phyloP scores from a whole-genome alignment of 176 grass and related monocot genomes.

The Bothriochloa decipiens region DNA sequence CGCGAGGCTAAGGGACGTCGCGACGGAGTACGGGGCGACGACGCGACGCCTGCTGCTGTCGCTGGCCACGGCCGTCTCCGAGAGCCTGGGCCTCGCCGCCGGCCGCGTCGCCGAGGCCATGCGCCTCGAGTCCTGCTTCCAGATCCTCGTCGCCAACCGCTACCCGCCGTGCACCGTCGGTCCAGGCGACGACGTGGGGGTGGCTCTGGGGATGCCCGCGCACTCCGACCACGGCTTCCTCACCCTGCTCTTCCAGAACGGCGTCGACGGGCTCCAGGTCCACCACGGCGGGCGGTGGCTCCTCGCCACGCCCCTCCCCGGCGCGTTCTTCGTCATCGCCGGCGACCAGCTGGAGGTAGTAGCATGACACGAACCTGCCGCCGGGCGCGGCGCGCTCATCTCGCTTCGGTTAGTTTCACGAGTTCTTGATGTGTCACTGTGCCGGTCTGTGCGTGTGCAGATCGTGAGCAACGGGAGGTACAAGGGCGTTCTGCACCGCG shows the following conservation, averaged over 20 bases:
- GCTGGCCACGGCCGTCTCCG: conserved; percentile 51
- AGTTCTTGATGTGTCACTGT: neutral
- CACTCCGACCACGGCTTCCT: conserved; percentile 84
- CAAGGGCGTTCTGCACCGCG: conserved; percentile 66
- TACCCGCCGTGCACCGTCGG: conserved; percentile 58
- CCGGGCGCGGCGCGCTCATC: no score
- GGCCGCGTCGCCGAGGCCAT: conserved; percentile 36
- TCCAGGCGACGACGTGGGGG: conserved; percentile 35
- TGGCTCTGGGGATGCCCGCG: conserved; percentile 25
- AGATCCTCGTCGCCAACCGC: conserved; percentile 60
- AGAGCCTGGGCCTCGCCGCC: conserved; percentile 66
- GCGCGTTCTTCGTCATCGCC: conserved; percentile 67
- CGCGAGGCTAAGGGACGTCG: conserved; percentile 34
- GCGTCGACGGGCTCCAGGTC: conserved; percentile 72
- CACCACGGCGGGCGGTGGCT: conserved; percentile 59
- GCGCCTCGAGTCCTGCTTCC: conserved; percentile 61
- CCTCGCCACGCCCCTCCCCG: conserved; percentile 57
- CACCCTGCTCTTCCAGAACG: conserved; percentile 76
- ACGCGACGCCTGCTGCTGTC: conserved; percentile 51
- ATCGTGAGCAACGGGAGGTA: conserved; percentile 88
- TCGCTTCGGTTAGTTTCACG: neutral
- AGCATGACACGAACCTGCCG: neutral
- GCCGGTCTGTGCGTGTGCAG: conserved; percentile 15
- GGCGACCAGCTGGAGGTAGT: conserved; percentile 89
- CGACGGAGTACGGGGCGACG: conserved; percentile 49